Evolutionary conservation across 2,329 filamentous ascomycete species (phyloP).

Genomic region (Coniella lustricola): DNA sequence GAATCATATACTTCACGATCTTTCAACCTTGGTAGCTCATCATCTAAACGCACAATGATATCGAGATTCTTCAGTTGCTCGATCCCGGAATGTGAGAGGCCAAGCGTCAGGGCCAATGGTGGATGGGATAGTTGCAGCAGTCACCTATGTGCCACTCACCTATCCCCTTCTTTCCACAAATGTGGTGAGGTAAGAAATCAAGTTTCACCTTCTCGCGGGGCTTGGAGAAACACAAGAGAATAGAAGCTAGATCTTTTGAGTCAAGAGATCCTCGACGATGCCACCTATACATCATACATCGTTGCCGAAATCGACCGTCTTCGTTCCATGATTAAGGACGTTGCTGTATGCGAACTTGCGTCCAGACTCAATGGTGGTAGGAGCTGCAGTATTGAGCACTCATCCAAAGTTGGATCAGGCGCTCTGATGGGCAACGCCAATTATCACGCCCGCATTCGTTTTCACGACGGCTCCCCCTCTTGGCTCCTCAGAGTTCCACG

Average conservation of each 20-base stretch:
- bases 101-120: not conserved
- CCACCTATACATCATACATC: not conserved
- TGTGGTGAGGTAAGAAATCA: too few species aligned
- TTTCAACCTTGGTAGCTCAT: too few species aligned
- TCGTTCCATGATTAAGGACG: not conserved
- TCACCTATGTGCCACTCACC: not conserved
- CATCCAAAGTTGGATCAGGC: too few species aligned
- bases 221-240: too few species aligned
- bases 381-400: too few species aligned
- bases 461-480: conserved; percentile 15
- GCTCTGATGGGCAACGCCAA: conserved; percentile 11
- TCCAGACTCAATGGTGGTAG: too few species aligned
- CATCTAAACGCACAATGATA: not conserved
- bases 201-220: too few species aligned
- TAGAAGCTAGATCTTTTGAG: conserved; percentile 12
- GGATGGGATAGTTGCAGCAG: not conserved
- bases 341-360: not conserved
- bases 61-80: not conserved
- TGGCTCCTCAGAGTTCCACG: conserved; percentile 19
- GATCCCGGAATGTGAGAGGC: not conserved
- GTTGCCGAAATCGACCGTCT: not conserved
- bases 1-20: too few species aligned
- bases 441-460: conserved; percentile 19
- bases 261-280: not conserved
- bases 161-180: too few species aligned